A percentile compares a stretch with the other conserved stretches of the same genome.
These are phyloP conservation scores for Sporothrix schenckii DNA, from an alignment of 2,329 filamentous ascomycete species.

Conservation along the genomic window DNA sequence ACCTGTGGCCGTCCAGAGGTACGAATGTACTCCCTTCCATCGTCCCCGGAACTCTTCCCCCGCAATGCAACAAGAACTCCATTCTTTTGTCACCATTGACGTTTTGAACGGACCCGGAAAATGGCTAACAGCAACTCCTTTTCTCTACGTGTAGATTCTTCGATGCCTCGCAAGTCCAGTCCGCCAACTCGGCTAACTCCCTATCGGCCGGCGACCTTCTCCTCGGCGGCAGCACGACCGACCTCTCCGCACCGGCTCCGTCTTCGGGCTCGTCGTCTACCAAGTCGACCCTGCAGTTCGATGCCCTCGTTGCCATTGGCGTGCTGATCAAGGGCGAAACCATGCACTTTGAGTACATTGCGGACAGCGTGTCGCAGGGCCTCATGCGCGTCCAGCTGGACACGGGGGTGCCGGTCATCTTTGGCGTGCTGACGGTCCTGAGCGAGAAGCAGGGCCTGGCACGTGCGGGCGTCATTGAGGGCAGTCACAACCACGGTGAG, in stretches of 20 bases:
- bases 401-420: constrained; percentile 83
- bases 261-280: constrained; percentile 42
- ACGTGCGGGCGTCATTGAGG: constrained; percentile 72
- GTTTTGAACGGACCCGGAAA: not conserved
- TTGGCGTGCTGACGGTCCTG: constrained; percentile 87
- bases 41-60: constrained; percentile 19
- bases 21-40: constrained; percentile 40
- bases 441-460: constrained; percentile 84
- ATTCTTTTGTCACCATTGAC: not conserved
- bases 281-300: constrained; percentile 67
- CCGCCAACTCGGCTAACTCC: constrained; percentile 62
- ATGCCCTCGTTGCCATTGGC: constrained; percentile 92
- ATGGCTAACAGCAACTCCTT: constrained; percentile 14
- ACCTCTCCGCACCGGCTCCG: constrained; percentile 71
- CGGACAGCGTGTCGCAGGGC: constrained; percentile 85
- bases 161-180: constrained; percentile 83
- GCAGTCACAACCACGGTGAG: constrained; percentile 88
- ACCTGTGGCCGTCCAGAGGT: constrained; percentile 86
- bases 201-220: constrained; percentile 71
- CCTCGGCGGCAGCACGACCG: constrained; percentile 68
- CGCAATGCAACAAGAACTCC: not conserved
- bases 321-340: constrained; percentile 98
- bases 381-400: constrained; percentile 95
- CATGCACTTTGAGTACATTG: constrained; percentile 99
- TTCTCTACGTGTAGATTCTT: constrained; percentile 63